Percentiles rank a stretch among this genome's conserved stretches.
These are phyloP conservation scores for Ilex paraguariensis DNA, from an alignment of 305 asterid genomes.

Conservation along the genomic window DNA sequence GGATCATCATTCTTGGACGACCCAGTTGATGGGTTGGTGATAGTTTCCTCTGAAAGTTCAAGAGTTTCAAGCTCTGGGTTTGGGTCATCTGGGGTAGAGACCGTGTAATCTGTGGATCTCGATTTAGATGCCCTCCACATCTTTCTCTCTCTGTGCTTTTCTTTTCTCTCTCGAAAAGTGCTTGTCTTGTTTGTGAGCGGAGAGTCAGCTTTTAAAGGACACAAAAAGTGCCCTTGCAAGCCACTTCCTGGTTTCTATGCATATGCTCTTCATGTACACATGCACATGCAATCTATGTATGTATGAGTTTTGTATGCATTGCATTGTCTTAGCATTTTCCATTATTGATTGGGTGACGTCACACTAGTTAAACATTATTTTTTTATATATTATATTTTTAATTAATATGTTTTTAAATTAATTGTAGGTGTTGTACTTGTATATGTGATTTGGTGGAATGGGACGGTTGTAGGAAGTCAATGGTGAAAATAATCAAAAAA, in stretches of 20 bases:
- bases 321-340: too few relatives aligned
- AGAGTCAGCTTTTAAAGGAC: constrained; percentile 12
- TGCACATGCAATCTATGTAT: background rate
- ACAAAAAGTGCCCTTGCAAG: too few relatives aligned
- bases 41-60: constrained; percentile 5
- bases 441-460: too few relatives aligned
- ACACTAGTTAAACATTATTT: too few relatives aligned
- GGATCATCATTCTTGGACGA: constrained; percentile 8
- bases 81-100: constrained; percentile 11
- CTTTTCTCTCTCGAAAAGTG: constrained; percentile 11
- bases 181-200: background rate
- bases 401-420: too few relatives aligned
- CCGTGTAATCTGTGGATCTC: constrained; percentile 16
- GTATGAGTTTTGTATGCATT: too few relatives aligned
- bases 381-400: too few relatives aligned
- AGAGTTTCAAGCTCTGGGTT: constrained; percentile 8
- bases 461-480: too few relatives aligned
- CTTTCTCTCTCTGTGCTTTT: background rate
- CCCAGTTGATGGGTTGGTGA: constrained; percentile 4
- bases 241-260: too few relatives aligned
- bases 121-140: constrained; percentile 17
- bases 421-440: too few relatives aligned
- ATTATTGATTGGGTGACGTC: too few relatives aligned
- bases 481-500: too few relatives aligned
- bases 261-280: background rate